phyloP scores from a whole-genome alignment of 2,329 filamentous ascomycete species.

The Colletotrichum sojae region DNA sequence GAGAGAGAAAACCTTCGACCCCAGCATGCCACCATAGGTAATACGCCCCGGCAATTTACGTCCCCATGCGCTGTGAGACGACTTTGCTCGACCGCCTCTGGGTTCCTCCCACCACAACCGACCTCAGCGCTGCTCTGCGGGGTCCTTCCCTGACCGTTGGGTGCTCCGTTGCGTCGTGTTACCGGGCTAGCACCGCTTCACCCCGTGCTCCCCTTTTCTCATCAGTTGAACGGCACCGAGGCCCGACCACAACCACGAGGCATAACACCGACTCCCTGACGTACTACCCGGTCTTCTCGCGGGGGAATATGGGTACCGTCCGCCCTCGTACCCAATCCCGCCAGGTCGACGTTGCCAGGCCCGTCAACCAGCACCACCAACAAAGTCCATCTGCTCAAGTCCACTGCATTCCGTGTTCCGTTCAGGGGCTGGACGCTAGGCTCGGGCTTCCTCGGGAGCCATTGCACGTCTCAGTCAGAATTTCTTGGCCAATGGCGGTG shows the following conservation, averaged over 20 bases:
- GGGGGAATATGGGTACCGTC: constrained; percentile 16
- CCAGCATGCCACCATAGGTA: constrained; percentile 19
- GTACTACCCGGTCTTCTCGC: constrained; percentile 21
- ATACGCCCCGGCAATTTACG: constrained; percentile 12
- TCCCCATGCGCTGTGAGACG: constrained; percentile 25
- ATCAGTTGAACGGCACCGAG: constrained; percentile 16
- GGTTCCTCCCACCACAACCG: constrained; percentile 17
- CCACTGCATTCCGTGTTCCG: too few species aligned
- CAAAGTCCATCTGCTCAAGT: too few species aligned
- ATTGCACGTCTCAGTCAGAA: neutral
- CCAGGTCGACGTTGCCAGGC: neutral
- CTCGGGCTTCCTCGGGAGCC: too few species aligned
- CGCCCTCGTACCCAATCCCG: constrained; percentile 1
- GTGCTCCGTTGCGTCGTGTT: constrained; percentile 21
- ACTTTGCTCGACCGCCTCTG: neutral
- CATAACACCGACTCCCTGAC: constrained; percentile 19
- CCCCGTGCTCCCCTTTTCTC: constrained; percentile 12
- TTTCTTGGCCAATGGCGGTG: constrained; percentile 20
- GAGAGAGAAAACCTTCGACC: constrained; percentile 22
- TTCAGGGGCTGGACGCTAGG: too few species aligned
- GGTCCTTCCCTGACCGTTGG: constrained; percentile 31
- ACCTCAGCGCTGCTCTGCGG: constrained; percentile 36
- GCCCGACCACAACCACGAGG: constrained; percentile 22
- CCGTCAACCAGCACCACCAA: neutral
- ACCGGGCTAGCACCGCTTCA: constrained; percentile 16